Base-by-base conservation (phyloP, 2,329 filamentous ascomycete genomes). In the Aspergillus udagawae region DNA sequence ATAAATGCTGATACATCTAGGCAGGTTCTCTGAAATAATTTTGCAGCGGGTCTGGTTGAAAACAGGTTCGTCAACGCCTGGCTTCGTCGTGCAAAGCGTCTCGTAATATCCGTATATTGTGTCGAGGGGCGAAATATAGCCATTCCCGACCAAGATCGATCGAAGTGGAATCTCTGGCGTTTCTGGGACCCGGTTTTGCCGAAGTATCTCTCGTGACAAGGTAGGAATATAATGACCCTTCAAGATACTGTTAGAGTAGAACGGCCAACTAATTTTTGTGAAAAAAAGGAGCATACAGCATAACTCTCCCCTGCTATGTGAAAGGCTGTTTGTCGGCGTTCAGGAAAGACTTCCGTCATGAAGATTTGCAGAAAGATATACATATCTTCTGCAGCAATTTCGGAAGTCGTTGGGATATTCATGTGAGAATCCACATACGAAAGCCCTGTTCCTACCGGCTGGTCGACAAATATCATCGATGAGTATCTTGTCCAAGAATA, bases 301-400 rank as follows among this genome's bases (percentile, higher is more conserved):
- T 79, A 81, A 58, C 75, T 78, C 59, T 82, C 80, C 1, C 79
- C 79, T 0, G 79, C 76, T 41, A 82, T 75, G 44, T 80, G 75
- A 29, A 82, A 73, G 6, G 77, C 71, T 3, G 70, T 65, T 0
- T 72, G 54, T 29, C 63, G 60, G 12, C 76, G 64, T 17, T 76
- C 65, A 0, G 79, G 79, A 56, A 81, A 80, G 1, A 79, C 71
- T 14, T 77, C 70, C 28, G 66, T 69, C 20, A 77, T 73, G 57
- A 81, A 80, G 12, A 80, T 67, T 57, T 79, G 77, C 54, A 82
- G 66, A 59, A 81, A 82, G 50, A 74, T 65, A 61, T 80, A 75
- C 70, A 81, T 77, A 63, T 82, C 79, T 51, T 72, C 70, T 1
- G 78, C 77, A 23, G 75, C 75, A 0, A 75, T 73, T 27, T 75